Base-by-base conservation (phyloP, 1,284 basidiomycete species). In the Marasmius tenuissimus region DNA sequence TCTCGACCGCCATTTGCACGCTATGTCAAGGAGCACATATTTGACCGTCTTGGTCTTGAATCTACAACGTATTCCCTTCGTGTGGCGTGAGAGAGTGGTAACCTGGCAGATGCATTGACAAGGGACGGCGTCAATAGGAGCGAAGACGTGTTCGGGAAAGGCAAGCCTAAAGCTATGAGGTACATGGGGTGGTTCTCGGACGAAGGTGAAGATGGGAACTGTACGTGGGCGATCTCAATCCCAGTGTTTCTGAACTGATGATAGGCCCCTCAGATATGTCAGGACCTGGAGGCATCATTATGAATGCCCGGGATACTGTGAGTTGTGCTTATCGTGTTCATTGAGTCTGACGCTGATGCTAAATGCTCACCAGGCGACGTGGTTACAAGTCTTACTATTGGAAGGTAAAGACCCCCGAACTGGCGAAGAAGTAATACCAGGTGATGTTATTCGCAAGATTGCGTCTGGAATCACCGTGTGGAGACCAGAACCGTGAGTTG, bases 41-140 rank as follows among this genome's bases (percentile, higher is more conserved):
- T 67, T 35, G 62, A 61, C n/a, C 68, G 65, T 1, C 57, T 73
- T 0, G 68, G 66, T 4, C 27, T 72, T 51, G 33, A 48, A 3
- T 66, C 68, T 3, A 72, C 72, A 0, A 73, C 71, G 0, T 72
- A 69, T 40, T 71, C 71, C 3, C 68, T 65, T 45, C 65, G 67
- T 1, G 61, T 67, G 7, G 71, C 71, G 2, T 63, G 63, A 35
- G 45, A 53, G 3, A 67, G 35, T 27, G 68, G 72, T 1, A 58
- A 68, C 11, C 63, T 73, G 7, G 71, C 70, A 0, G 68, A 71
- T 53, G 69, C 70, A 0, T 57, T 69, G 10, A 57, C 61, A 12
- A 60, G 67, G 14, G 60, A 65, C 20, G 57, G 52, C 11, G 60
- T 58, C 18, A 65, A 65, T 22, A 58, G 22, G 39, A 22, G 47